Evolutionary conservation across 257 asterid genomes (phyloP).

Genomic region (Capsicum baccatum): DNA sequence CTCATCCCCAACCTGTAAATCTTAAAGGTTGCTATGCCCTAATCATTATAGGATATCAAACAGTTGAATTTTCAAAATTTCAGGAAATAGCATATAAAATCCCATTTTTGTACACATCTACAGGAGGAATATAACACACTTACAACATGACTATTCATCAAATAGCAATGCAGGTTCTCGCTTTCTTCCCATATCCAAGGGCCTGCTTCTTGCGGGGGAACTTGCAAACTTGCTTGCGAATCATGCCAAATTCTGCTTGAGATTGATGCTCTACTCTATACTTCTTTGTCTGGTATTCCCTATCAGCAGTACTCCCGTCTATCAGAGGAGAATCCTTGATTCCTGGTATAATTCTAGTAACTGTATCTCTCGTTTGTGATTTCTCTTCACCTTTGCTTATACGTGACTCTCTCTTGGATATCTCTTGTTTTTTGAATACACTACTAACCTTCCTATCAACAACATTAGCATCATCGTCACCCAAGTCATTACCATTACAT

Average conservation of each 20-base stretch:
- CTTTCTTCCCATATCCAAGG: slow-evolving; percentile 36
- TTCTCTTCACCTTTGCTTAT: slow-evolving; percentile 39
- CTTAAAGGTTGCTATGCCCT: slow-evolving; percentile 19
- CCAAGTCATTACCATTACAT: slow-evolving; percentile 37
- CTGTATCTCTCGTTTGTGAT: slow-evolving; percentile 41
- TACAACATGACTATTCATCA: slow-evolving; percentile 43
- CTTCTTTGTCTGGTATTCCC: slow-evolving; percentile 48
- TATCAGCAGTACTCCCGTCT: slow-evolving; percentile 19
- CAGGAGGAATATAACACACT: slow-evolving; percentile 49
- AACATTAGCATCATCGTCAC: slow-evolving; percentile 32
- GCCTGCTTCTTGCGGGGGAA: slow-evolving; percentile 45
- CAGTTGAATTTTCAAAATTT: slow-evolving; percentile 42
- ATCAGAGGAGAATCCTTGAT: slow-evolving; percentile 39
- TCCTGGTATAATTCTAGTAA: slow-evolving; percentile 39
- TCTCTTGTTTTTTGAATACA: slow-evolving; percentile 56
- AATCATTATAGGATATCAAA: slow-evolving; percentile 29
- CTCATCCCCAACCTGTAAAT: slow-evolving; percentile 34
- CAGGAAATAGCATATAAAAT: slow-evolving; percentile 39
- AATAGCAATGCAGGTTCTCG: slow-evolving; percentile 30
- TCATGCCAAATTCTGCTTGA: slow-evolving; percentile 59
- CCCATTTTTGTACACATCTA: slow-evolving; percentile 65
- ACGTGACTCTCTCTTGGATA: slow-evolving; percentile 43
- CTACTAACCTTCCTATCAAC: slow-evolving; percentile 24
- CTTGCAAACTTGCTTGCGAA: slow-evolving; percentile 69
- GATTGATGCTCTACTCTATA: slow-evolving; percentile 38